A percentile compares a stretch with the other conserved stretches of the same genome.
Evolutionary conservation across 805 yeast species (phyloP).

Genomic region (Cyberlindnera japonica): DNA sequence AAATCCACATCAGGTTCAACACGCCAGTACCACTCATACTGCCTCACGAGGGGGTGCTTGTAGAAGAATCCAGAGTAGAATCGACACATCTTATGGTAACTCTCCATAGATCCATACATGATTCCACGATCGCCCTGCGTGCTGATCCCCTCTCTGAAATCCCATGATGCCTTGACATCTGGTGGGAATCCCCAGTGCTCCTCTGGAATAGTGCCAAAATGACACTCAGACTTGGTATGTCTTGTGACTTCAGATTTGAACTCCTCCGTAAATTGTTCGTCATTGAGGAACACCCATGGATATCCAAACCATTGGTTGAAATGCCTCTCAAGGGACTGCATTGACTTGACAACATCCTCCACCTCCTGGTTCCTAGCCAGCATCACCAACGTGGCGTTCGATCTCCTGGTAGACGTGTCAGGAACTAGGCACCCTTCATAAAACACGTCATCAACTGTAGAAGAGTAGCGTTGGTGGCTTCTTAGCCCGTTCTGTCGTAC

Average conservation of each 20-base stretch:
- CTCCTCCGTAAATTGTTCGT: slow-evolving; percentile 64
- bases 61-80: slow-evolving; percentile 82
- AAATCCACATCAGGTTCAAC: slow-evolving; percentile 92
- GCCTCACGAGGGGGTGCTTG: slow-evolving; percentile 67
- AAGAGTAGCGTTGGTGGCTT: slow-evolving; percentile 5
- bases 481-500: background rate
- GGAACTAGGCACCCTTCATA: slow-evolving; percentile 49
- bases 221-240: slow-evolving; percentile 56
- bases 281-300: slow-evolving; percentile 88
- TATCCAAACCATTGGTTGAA: slow-evolving; percentile 93
- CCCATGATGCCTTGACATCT: slow-evolving; percentile 18
- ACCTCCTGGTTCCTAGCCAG: slow-evolving; percentile 79
- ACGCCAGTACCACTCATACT: slow-evolving; percentile 92
- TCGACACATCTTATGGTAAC: slow-evolving; percentile 96
- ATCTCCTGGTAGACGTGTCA: slow-evolving; percentile 34
- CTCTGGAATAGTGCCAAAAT: slow-evolving; percentile 64
- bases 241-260: slow-evolving; percentile 52
- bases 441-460: slow-evolving; percentile 43
- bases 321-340: slow-evolving; percentile 75
- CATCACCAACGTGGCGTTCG: slow-evolving; percentile 83
- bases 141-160: slow-evolving; percentile 53
- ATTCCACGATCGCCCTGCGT: slow-evolving; percentile 80
- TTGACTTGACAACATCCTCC: slow-evolving; percentile 69
- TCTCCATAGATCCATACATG: slow-evolving; percentile 75
- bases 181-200: slow-evolving; percentile 69